Percentiles rank a stretch among this genome's conserved stretches.
Conservation (phyloP, 164 flowering plant species). For the Piper betle region DNA sequence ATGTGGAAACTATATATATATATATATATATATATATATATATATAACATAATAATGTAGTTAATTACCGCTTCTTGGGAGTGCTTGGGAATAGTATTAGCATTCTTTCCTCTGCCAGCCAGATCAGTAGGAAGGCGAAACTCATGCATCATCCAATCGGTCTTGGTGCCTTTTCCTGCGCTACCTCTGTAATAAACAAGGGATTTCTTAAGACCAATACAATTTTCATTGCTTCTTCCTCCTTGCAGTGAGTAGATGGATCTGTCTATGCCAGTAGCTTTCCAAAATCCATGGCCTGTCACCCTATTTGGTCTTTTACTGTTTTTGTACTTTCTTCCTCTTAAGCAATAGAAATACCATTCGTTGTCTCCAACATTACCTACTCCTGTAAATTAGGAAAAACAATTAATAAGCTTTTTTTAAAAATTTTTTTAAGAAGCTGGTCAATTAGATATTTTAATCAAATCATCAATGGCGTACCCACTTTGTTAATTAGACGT, state of each 20-base stretch:
- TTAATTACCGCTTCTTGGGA: conserved; percentile 7
- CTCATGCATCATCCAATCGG: conserved; percentile 99
- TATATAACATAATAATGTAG: no score
- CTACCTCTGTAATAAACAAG: conserved; percentile 80
- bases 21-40: no score
- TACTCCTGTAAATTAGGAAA: conserved; percentile 19
- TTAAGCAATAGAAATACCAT: conserved; percentile 73
- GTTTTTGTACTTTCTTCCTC: conserved; percentile 87
- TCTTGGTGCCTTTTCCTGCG: conserved; percentile 92
- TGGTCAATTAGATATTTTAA: no score
- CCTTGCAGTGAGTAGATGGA: conserved; percentile 44
- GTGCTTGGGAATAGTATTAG: conserved; percentile 1
- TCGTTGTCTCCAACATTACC: conserved; percentile 46
- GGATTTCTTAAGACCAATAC: conserved; percentile 85
- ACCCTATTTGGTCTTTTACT: conserved; percentile 91
- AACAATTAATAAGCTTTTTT: no score
- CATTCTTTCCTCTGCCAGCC: neutral
- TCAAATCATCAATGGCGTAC: no score
- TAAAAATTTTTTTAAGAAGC: no score
- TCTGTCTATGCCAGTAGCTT: conserved; percentile 86
- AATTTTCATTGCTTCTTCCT: conserved; percentile 15
- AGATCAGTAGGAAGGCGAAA: conserved; percentile 60
- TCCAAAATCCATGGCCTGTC: conserved; percentile 94
- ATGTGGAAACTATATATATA: no score
- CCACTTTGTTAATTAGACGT: no score